Evolutionary conservation across 345 rosid species (phyloP), one percentile per base, ranked within the genome.

Genomic region (Clausena lansium): DNA sequence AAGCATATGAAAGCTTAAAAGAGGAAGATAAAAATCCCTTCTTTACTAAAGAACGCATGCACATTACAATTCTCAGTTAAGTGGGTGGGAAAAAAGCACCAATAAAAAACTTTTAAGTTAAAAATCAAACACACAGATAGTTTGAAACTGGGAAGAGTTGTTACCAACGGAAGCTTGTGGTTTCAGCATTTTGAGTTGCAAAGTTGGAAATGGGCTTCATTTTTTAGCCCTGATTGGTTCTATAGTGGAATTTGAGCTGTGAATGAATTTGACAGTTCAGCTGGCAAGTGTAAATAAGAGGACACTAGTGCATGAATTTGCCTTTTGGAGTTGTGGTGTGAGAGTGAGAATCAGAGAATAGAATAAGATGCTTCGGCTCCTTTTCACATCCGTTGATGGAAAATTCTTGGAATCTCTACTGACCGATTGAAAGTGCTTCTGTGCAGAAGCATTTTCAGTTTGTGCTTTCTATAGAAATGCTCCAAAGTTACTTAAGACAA

Each of bases 121-220:
- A 15, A 52, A 77, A n/a, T 57, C 5, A 38, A 61, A 83, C 80
- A 70, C 84, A 76, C 87, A 50, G 78, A 84, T 76, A 47, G 35
- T 47, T 76, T 54, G 82, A 81, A 69, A 82, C 62, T 25, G 76
- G 71, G 72, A 54, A 52, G 57, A 59, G 47, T 75, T 4, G 71
- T 85, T 85, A 88, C 93, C 87, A 45, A 81, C 75, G 7, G 76
- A 81, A 25, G 50, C 62, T 66, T 82, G 88, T 22, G 70, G 71
- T 41, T 32, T 84, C 4, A 74, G 79, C 89, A 87, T 79, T 61
- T 52, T 72, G 7, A 54, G 28, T 22, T 25, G 47, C 38, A 8
- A 73, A 28, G 9, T 6, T 17, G 70, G 25, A 60, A 19, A 59
- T 65, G 30, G 17, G 61, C 20, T 33, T 72, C 35, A 57, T 47